These are phyloP conservation scores for Erythrophleum ivorense DNA, from an alignment of 331 rosid species.

Conservation along the genomic window DNA sequence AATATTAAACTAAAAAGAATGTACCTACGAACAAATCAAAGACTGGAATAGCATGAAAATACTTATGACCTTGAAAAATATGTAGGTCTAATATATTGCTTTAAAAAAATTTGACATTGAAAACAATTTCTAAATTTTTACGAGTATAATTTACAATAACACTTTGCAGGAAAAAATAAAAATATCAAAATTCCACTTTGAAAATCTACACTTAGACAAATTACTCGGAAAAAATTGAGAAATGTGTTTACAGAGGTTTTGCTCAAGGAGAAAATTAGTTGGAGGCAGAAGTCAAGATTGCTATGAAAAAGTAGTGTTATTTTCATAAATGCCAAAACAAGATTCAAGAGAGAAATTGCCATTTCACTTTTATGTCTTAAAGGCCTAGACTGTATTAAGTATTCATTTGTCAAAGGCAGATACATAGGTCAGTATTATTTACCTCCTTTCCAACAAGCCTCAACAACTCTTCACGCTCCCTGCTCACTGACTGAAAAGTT, in stretches of 20 bases:
- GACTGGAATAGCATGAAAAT: too few species aligned
- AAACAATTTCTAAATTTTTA: too few species aligned
- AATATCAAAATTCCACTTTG: neutral
- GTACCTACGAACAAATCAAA: too few species aligned
- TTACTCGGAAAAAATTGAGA: neutral
- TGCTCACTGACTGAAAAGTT: slow-evolving; percentile 72
- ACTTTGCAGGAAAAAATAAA: neutral
- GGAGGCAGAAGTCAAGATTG: neutral
- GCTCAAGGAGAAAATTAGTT: neutral
- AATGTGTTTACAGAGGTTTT: neutral
- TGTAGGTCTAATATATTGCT: too few species aligned
- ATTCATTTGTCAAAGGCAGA: neutral
- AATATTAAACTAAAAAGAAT: too few species aligned
- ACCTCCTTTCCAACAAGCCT: slow-evolving; percentile 86
- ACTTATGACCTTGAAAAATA: neutral
- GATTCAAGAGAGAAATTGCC: slow-evolving; percentile 1
- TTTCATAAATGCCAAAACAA: neutral
- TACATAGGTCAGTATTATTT: slow-evolving; percentile 21
- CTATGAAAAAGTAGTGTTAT: neutral
- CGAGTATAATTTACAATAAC: neutral
- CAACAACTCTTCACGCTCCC: slow-evolving; percentile 81
- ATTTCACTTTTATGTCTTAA: slow-evolving; percentile 19
- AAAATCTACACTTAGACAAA: neutral
- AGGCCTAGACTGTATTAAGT: slow-evolving; percentile 9
- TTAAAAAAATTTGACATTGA: too few species aligned